Conservation (phyloP, 768 basidiomycete species). For the Lactarius quietus region DNA sequence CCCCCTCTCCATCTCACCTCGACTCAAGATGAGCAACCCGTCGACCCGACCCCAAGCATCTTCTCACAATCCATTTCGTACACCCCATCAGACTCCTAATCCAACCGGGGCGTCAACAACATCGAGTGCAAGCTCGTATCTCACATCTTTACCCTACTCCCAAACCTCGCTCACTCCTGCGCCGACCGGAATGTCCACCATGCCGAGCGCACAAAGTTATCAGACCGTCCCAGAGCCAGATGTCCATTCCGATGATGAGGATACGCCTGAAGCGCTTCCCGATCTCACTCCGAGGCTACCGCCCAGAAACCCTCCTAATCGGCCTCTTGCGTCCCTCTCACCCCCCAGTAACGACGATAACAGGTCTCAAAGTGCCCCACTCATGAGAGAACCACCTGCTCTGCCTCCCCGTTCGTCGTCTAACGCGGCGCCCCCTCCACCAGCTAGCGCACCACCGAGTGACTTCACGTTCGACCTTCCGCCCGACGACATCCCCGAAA, state of each 20-base stretch:
- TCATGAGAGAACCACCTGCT: not conserved
- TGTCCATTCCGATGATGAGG: slow-evolving; percentile 6
- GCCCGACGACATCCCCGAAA: slow-evolving; percentile 40
- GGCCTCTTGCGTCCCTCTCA: not conserved
- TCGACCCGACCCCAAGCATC: not conserved
- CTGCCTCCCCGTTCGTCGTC: slow-evolving; percentile 8
- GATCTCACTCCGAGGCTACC: slow-evolving; percentile 8
- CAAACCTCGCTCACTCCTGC: not conserved
- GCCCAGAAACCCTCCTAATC: not conserved
- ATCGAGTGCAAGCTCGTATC: slow-evolving; percentile 2
- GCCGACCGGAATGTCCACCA: slow-evolving; percentile 1
- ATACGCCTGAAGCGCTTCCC: slow-evolving; percentile 11
- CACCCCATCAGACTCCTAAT: slow-evolving; percentile 8
- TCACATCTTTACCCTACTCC: not conserved
- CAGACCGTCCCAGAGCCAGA: not conserved
- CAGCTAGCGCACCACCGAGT: not conserved
- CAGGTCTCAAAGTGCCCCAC: not conserved
- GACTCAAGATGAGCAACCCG: not conserved
- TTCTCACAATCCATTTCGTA: slow-evolving; percentile 21
- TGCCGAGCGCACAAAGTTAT: slow-evolving; percentile 6
- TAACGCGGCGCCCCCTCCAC: not conserved
- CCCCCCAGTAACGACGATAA: not conserved
- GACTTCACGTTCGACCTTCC: not conserved
- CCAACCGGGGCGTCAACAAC: slow-evolving; percentile 12
- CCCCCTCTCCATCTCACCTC: no score